Evolutionary conservation across 192 early-diverging fungal genomes (phyloP), one percentile per base, ranked within the genome.

Genomic region (Jimgerdemannia lactiflua): DNA sequence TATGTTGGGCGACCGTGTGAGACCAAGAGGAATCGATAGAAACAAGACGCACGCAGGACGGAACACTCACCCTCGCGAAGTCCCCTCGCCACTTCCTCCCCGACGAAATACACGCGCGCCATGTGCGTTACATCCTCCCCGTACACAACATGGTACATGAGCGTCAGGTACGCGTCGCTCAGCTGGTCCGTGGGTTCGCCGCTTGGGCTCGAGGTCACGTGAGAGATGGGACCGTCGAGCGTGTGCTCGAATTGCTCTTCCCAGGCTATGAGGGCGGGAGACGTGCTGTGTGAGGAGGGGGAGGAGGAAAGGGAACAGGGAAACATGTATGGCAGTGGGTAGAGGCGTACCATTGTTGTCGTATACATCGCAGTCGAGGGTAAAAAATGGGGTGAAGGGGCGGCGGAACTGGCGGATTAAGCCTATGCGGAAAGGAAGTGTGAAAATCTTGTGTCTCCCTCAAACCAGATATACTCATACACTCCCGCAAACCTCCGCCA

Each of bases 191-290:
- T 14, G 8, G 49, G 49, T 10, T 59, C 49, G 2, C 49, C 49
- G 49, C 49, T 59, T 14, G 49, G 64, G 4, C 29, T 43, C 18
- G 42, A 64, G 9, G 80, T 78, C 4, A 64, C 43, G 39, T 54
- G 67, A 1, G 77, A 74, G 54, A 82, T 78, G 18, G 69, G 68
- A 18, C 80, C 80, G 42, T 69, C 59, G 11, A 82, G 41, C 4
- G 65, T 49, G 20, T 82, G 77, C 2, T 72, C 3, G 43, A 76
- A 75, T 7, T 65, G 39, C 4, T 65, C 65, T 29, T 73, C 69
- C 80, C 80, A 82, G 1, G 40, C 18, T n/a, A n/a, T 42, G 20
- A 39, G 43, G 39, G 63, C 6, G 49, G 49, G 6, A 59, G 49
- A 10, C 14, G 49, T 14, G 29, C 29, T 29, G 29, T n/a, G 39